phyloP scores from a whole-genome alignment of 345 rosid genomes.

The Murraya paniculata region DNA sequence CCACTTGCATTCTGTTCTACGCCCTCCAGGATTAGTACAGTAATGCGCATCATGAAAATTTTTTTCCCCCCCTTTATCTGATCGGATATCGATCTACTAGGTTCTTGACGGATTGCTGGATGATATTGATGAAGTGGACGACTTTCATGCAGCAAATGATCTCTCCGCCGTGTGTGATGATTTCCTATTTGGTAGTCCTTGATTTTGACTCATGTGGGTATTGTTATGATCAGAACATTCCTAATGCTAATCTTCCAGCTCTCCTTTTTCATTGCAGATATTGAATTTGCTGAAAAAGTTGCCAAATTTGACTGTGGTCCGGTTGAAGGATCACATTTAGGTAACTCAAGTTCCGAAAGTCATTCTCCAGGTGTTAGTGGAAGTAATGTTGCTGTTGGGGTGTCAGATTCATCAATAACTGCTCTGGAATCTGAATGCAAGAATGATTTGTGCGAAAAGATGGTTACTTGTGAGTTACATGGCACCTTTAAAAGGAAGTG shows the following conservation, averaged over 20 bases:
- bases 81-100: constrained; percentile 37
- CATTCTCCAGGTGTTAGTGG: constrained; percentile 64
- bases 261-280: constrained; percentile 38
- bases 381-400: constrained; percentile 40
- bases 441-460: constrained; percentile 27
- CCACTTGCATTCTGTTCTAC: not conserved
- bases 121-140: constrained; percentile 66
- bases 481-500: constrained; percentile 20
- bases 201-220: constrained; percentile 4
- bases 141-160: constrained; percentile 52
- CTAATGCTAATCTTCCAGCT: not conserved
- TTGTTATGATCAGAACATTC: not conserved
- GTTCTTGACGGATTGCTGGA: constrained; percentile 75
- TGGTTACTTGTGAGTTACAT: constrained; percentile 16
- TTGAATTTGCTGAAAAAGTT: constrained; percentile 50
- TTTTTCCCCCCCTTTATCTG: constrained; percentile 7
- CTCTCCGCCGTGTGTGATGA: constrained; percentile 47
- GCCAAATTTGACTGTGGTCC: constrained; percentile 38
- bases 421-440: constrained; percentile 37
- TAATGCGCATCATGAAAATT: not conserved
- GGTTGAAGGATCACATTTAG: constrained; percentile 24
- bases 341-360: constrained; percentile 57
- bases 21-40: not conserved
- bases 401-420: constrained; percentile 50
- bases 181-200: constrained; percentile 46